Evolutionary conservation across 2,329 filamentous ascomycete genomes (phyloP), one percentile per base, ranked within the genome.

Genomic region (Cadophora sp.): DNA sequence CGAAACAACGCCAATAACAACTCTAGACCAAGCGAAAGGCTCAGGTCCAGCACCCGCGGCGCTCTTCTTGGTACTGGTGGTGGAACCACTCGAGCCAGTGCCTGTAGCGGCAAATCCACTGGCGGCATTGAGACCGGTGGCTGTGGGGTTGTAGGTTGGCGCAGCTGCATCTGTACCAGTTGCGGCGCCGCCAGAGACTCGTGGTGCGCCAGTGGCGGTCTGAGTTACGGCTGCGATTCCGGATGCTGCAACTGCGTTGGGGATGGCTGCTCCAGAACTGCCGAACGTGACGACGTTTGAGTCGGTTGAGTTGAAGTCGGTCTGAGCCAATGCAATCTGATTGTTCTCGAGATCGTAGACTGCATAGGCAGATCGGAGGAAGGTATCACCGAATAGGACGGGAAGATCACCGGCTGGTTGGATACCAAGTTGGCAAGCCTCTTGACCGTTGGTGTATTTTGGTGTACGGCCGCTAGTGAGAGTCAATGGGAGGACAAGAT

Each of bases 381-480:
- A 86, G 1, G 83, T 83, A 70, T 86, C 84, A 5, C 85, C 84
- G 45, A 86, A 78, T 13, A 80, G 69, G 13, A 73, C 74, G 4
- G 73, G 74, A 9, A 73, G 64, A 20, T 71, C 61, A 22, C 71
- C 73, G 8, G 75, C 75, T 2, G 73, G 58, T 72, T 83, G 81
- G 65, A 89, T 82, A 56, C 87, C 87, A 61, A 89, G 85, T 71
- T 84, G 80, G 74, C 87, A 89, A n/a, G 72, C 74, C 16, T 68
- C 60, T 6, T 76, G 72, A 16, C 80, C 78, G 41, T 76, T 74
- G 8, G 51, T 59, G 30, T 74, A 76, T 20, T 66, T 72, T 47
- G 72, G 71, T 14, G 58, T 62, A 75, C 78, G 39, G 76, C 76
- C 70, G 81, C 77, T 71, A 18, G 68, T 67, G 7, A 73, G 65